Evolutionary conservation across 2,329 filamentous ascomycete species (phyloP).

Genomic region (Pseudonectria buxi): DNA sequence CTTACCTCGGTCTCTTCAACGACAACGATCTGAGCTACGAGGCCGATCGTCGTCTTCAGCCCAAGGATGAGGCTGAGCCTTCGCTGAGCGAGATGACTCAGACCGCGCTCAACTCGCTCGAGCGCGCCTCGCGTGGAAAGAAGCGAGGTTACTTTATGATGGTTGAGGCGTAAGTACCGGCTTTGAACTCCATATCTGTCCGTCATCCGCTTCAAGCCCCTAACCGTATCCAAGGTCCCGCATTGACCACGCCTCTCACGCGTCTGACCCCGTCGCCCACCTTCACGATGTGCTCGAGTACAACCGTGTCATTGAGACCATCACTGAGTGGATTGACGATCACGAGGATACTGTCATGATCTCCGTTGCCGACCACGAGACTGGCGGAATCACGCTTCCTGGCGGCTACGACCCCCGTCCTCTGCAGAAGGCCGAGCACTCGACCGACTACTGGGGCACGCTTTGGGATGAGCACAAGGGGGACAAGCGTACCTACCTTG

Average conservation of each 20-base stretch:
- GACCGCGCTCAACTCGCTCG: slow-evolving; percentile 27
- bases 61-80: slow-evolving; percentile 12
- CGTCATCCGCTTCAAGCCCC: too few relatives aligned
- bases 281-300: slow-evolving; percentile 36
- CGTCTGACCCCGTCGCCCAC: slow-evolving; percentile 46
- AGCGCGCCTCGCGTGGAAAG: slow-evolving; percentile 22
- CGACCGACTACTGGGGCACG: slow-evolving; percentile 20
- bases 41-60: slow-evolving; percentile 21
- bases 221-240: slow-evolving; percentile 5
- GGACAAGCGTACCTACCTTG: slow-evolving; percentile 22
- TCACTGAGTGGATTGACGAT: slow-evolving; percentile 30
- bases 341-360: slow-evolving; percentile 30
- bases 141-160: slow-evolving; percentile 26
- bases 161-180: slow-evolving; percentile 21
- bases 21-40: slow-evolving; percentile 28
- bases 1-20: slow-evolving; percentile 31
- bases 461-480: slow-evolving; percentile 22
- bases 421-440: slow-evolving; percentile 17
- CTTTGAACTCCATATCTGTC: too few relatives aligned
- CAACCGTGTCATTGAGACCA: slow-evolving; percentile 27
- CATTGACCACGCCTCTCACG: slow-evolving; percentile 34
- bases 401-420: slow-evolving; percentile 25
- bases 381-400: slow-evolving; percentile 28
- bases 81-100: slow-evolving; percentile 20
- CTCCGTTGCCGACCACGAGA: slow-evolving; percentile 32